Percentiles rank a stretch among this genome's conserved stretches.
These are phyloP conservation scores for Solanum virginianum DNA, from an alignment of 257 asterid species.

Conservation along the genomic window DNA sequence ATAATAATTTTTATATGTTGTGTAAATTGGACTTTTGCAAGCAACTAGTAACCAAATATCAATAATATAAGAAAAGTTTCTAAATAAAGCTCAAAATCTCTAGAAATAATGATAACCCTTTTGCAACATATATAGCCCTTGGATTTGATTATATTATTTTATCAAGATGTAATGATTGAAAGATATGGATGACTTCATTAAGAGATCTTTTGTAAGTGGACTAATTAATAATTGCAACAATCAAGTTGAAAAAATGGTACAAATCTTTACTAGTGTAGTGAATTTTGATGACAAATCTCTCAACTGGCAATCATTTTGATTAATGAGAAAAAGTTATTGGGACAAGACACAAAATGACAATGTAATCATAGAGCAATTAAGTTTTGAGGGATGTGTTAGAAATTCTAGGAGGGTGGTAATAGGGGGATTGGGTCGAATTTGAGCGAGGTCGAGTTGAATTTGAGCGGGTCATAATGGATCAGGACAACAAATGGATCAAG, in stretches of 20 bases:
- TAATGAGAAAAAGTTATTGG: neutral
- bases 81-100: neutral
- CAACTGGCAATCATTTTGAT: neutral
- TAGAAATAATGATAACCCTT: neutral
- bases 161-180: constrained; percentile 4
- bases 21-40: neutral
- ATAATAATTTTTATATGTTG: neutral
- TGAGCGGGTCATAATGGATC: too few relatives aligned
- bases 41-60: neutral
- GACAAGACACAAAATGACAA: neutral
- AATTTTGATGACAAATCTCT: neutral
- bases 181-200: neutral
- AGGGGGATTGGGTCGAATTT: too few relatives aligned
- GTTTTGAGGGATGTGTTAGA: neutral
- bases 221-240: neutral
- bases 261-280: neutral
- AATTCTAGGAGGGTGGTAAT: neutral
- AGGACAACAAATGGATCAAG: neutral
- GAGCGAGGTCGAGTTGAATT: too few relatives aligned
- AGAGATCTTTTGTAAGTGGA: neutral
- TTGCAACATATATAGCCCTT: neutral
- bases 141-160: neutral
- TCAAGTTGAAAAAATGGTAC: neutral
- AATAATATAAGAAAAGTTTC: neutral
- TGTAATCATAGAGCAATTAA: neutral